A percentile compares a stretch with the other conserved stretches of the same genome.
These are phyloP conservation scores for Phialemoniopsis sp. DNA, from an alignment of 2,329 filamentous ascomycete genomes.

Conservation along the genomic window DNA sequence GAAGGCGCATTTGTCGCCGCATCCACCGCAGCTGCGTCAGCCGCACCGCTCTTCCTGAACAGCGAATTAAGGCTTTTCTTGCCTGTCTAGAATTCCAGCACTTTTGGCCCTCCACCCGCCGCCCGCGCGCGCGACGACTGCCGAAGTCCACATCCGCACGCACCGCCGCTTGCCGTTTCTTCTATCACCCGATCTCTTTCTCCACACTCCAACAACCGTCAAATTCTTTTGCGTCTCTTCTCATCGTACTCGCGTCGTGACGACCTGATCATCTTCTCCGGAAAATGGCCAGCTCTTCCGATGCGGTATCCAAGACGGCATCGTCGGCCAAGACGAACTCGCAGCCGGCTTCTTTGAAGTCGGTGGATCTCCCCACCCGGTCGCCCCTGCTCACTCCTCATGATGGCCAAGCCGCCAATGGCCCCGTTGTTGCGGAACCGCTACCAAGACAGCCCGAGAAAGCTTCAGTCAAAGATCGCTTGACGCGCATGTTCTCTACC, in stretches of 20 bases:
- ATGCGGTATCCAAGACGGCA: slow-evolving; percentile 21
- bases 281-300: slow-evolving; percentile 23
- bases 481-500: slow-evolving; percentile 62
- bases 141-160: too few relatives aligned
- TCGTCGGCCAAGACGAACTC: slow-evolving; percentile 42
- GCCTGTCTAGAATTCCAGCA: too few relatives aligned
- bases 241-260: background rate
- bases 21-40: too few relatives aligned
- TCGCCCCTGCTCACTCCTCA: slow-evolving; percentile 35
- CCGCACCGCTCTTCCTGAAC: too few relatives aligned
- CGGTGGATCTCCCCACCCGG: slow-evolving; percentile 31
- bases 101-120: too few relatives aligned
- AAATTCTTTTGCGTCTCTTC: background rate
- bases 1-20: too few relatives aligned
- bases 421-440: slow-evolving; percentile 18
- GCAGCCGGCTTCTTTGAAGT: slow-evolving; percentile 45
- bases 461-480: slow-evolving; percentile 58
- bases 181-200: too few relatives aligned
- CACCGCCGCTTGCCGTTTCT: too few relatives aligned
- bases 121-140: too few relatives aligned
- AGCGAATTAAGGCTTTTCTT: too few relatives aligned
- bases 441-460: slow-evolving; percentile 43
- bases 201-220: background rate
- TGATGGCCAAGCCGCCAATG: slow-evolving; percentile 25
- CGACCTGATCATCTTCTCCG: slow-evolving; percentile 1